Base-by-base conservation (phyloP, 2,329 filamentous ascomycete genomes). In the Onygenales sp. region DNA sequence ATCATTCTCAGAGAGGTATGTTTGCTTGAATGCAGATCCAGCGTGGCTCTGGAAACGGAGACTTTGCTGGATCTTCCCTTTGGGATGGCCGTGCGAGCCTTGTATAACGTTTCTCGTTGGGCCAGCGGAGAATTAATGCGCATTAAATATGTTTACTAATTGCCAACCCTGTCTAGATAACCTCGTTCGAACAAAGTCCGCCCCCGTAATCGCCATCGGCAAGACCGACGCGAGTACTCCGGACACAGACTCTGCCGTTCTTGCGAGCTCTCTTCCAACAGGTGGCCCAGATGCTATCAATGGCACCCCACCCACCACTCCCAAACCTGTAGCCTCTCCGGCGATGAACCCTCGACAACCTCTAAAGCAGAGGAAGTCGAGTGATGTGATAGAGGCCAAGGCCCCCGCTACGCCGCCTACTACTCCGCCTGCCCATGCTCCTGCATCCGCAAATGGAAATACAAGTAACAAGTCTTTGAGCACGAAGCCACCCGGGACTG, bases 1-100 rank as follows among this genome's bases (percentile, higher is more conserved):
- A 93, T 72, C 86, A 87, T 66, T 82, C 85, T 62, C 83, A 84
- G 59, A 90, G 87, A 85, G 89, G 89, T 88, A 78, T 71, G 79
- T 72, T 5, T 13, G 5, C 14, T 47, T 44, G 17, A 17, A 17
- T 17, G 17, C 17, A 17, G 17, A 17, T 17, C 17, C 17, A 17
- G 17, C 17, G 17, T 17, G 17, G 21, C 39, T 10, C 36, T 21
- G 41, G 17, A 32, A 6, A n/a, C 27, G 13, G 21, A 14, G n/a
- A 13, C 48, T 21, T 27, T 13, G 7, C 17, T 6, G 52, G 43
- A 43, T 11, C 17, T 41, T 9, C 11, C 38, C 14, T 14, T 21
- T 7, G 11, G 10, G n/a, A 39, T 27, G 42, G 10, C 17, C 21
- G 21, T 27, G 21, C 21, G 21, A 27, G 21, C 21, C 21, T 27